Evolutionary conservation across 2,329 filamentous ascomycete genomes (phyloP), one percentile per base, ranked within the genome.

Genomic region (Ophiostoma ulmi): DNA sequence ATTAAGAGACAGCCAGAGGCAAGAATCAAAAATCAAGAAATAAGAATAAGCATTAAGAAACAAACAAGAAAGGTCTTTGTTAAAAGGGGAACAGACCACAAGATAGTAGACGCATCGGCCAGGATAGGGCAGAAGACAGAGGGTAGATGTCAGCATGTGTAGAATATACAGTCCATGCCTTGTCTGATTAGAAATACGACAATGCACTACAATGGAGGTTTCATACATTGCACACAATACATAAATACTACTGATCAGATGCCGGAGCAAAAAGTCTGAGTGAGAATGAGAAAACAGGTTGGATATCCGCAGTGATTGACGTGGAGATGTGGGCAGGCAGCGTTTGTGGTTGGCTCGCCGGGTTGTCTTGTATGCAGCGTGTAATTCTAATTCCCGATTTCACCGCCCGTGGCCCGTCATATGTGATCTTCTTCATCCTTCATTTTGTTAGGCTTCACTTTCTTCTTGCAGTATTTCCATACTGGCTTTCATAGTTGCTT

Each of bases 91-190:
- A 22, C 48, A 55, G 7, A 55, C 48, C 41, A 44, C 41, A 44
- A 13, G 41, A 44, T 44, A 48, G 44, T 48, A 20, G 44, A 48
- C 17, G 17, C 44, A 48, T 10, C 38, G 65, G 36, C 48, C 65
- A 38, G n/a, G 44, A 35, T 64, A 64, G 61, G 10, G 38, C 14
- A 35, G 61, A 13, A 22, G 55, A 6, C 55, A 22, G 20, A 61
- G 55, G 61, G 31, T 64, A 35, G 61, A 64, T 35, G 61, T 64
- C 61, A 64, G 52, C 52, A 58, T 58, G 52, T 58, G 52, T 58
- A 58, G n/a, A 58, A 58, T 58, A 3, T 58, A 44, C 41, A 20
- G 14, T 6, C 14, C 44, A 48, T 48, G 44, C 44, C 44, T 48
- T 48, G 41, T 7, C 44, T n/a, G 44, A n/a, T 11, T n/a, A 20